Conservation (phyloP, 352 stramenopile species). For the Phytopythium ostracodes region DNA sequence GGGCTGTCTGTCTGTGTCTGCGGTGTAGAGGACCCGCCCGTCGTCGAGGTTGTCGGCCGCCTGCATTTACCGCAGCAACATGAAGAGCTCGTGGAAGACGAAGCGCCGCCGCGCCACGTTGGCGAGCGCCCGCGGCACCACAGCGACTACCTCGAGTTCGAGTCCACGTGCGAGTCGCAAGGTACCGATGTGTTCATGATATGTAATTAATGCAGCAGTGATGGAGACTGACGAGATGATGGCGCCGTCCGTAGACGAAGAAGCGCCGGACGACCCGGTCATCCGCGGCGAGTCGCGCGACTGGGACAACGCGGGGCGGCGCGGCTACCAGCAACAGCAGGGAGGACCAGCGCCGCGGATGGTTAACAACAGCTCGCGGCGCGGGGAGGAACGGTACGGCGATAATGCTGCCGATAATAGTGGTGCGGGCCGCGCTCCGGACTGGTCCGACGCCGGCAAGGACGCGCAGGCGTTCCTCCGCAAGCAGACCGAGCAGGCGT, state of each 20-base stretch:
- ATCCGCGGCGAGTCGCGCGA: constrained; percentile 13
- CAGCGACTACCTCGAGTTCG: constrained; percentile 55
- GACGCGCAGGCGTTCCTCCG: constrained; percentile 61
- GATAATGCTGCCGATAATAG: constrained; percentile 9
- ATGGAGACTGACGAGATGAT: neutral
- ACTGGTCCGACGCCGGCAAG: constrained; percentile 39
- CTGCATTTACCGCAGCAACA: constrained; percentile 12
- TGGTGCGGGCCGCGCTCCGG: constrained; percentile 11
- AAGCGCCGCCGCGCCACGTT: constrained; percentile 17
- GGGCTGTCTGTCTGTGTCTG: neutral
- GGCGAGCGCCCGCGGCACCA: constrained; percentile 11
- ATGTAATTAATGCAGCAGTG: neutral
- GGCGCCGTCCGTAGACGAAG: constrained; percentile 24
- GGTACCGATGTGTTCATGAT: constrained; percentile 13
- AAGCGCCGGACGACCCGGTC: constrained; percentile 11
- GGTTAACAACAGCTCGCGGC: neutral
- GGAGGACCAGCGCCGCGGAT: constrained; percentile 8
- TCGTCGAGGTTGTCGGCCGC: neutral
- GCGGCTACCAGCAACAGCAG: constrained; percentile 27
- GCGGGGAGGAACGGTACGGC: constrained; percentile 24
- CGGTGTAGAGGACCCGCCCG: constrained; percentile 1
- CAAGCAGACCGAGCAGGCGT: constrained; percentile 83
- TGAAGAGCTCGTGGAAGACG: constrained; percentile 39
- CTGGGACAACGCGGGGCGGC: constrained; percentile 14
- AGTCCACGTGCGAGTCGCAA: constrained; percentile 51